Evolutionary conservation across 2,329 filamentous ascomycete species (phyloP).

Genomic region (Xylaria sp.): DNA sequence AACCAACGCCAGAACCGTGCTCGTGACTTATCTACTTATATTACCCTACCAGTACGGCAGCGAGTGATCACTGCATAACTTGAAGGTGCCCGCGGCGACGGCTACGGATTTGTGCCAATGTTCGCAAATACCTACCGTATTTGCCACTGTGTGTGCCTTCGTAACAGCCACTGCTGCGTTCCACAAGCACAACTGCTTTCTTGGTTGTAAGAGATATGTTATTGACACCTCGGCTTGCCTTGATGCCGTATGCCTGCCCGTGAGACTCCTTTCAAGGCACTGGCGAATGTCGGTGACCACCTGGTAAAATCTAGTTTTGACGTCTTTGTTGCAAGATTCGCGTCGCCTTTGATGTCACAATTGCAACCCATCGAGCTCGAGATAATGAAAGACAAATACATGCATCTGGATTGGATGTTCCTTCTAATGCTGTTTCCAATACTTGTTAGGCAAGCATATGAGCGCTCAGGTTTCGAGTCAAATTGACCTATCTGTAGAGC

Average conservation of each 20-base stretch:
- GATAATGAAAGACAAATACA: not conserved
- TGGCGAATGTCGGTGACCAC: constrained; percentile 10
- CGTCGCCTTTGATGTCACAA: not conserved
- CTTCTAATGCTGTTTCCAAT: not conserved
- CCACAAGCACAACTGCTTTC: not conserved
- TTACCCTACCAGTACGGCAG: constrained; percentile 21
- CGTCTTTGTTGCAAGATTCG: constrained; percentile 1
- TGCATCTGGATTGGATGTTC: not conserved
- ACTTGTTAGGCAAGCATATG: not conserved
- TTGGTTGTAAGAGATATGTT: not conserved
- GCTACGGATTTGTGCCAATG: not conserved
- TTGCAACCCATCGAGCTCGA: constrained; percentile 5
- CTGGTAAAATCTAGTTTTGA: not conserved
- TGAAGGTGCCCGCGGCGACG: not conserved
- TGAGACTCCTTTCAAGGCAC: constrained; percentile 4
- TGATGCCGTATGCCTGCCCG: not conserved
- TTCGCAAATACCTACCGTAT: constrained; percentile 26
- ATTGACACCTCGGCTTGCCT: constrained; percentile 8
- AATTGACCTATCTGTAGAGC: not conserved
- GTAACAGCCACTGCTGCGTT: constrained; percentile 1
- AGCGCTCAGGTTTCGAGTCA: not conserved
- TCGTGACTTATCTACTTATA: constrained; percentile 20
- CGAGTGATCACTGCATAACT: constrained; percentile 24
- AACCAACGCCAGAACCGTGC: constrained; percentile 7
- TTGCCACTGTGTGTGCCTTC: not conserved